Percentiles rank a stretch among this genome's conserved stretches.
phyloP scores from a whole-genome alignment of 2,329 filamentous ascomycete genomes.

The Podosphaera fusca region DNA sequence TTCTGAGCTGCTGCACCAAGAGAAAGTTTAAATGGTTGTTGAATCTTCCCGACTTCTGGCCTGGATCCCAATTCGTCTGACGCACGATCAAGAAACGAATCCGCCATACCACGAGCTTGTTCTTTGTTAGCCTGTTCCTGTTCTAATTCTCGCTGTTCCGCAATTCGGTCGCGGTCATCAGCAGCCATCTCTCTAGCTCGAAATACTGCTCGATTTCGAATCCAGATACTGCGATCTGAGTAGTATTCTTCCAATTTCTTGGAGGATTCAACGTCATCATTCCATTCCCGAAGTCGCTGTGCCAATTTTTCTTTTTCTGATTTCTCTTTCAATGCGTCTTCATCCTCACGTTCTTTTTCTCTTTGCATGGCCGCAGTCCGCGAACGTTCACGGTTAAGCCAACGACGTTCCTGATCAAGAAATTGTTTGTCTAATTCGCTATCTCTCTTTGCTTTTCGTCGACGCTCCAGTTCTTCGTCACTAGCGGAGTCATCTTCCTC shows the following conservation, averaged over 20 bases:
- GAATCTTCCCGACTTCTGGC: conserved; percentile 20
- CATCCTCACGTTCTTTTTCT: conserved; percentile 57
- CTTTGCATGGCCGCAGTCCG: conserved; percentile 67
- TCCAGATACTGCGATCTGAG: conserved; percentile 64
- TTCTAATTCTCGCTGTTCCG: conserved; percentile 53
- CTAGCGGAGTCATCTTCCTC: conserved; percentile 75
- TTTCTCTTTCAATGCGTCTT: conserved; percentile 43
- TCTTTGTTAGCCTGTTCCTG: conserved; percentile 50
- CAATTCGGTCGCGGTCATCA: conserved; percentile 62
- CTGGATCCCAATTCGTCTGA: conserved; percentile 48
- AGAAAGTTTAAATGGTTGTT: conserved; percentile 75
- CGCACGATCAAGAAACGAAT: conserved; percentile 73
- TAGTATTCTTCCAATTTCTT: conserved; percentile 66
- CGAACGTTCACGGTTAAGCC: conserved; percentile 72
- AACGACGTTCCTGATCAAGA: conserved; percentile 66
- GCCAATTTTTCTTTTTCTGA: conserved; percentile 43
- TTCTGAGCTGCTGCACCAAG: conserved; percentile 73
- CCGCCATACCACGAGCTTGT: conserved; percentile 61
- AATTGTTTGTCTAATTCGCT: conserved; percentile 61
- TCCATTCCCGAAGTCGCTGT: conserved; percentile 55
- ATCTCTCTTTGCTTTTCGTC: conserved; percentile 46
- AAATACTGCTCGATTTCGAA: conserved; percentile 53
- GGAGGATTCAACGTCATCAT: conserved; percentile 64
- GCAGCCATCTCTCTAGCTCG: conserved; percentile 48
- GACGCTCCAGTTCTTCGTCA: conserved; percentile 61